These are phyloP conservation scores for Basipetospora chlamydospora DNA, from an alignment of 2,329 filamentous ascomycete species.

Conservation along the genomic window DNA sequence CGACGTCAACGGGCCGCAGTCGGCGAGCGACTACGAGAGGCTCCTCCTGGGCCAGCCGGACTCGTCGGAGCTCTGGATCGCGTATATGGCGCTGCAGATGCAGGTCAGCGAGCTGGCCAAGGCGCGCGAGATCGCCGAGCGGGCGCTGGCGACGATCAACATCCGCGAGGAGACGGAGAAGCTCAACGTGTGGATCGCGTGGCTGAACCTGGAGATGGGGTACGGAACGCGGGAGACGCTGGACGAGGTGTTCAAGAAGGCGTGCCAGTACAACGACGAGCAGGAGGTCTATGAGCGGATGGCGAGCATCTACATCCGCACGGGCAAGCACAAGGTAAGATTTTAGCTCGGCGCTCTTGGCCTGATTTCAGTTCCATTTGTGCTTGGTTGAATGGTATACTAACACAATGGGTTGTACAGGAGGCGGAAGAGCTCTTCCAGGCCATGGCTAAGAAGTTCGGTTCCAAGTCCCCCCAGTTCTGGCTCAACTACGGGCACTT, in stretches of 20 bases:
- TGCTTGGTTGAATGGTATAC: conserved; percentile 6
- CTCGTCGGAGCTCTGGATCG: conserved; percentile 85
- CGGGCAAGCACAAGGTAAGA: conserved; percentile 67
- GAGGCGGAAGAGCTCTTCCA: conserved; percentile 85
- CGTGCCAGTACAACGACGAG: conserved; percentile 85
- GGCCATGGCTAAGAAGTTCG: conserved; percentile 74
- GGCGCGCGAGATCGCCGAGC: conserved; percentile 77
- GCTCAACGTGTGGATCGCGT: conserved; percentile 86
- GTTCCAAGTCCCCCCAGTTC: conserved; percentile 62
- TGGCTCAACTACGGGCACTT: conserved; percentile 96
- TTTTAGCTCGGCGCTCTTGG: no score
- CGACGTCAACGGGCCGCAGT: conserved; percentile 76
- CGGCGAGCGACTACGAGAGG: conserved; percentile 82
- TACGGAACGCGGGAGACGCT: conserved; percentile 74
- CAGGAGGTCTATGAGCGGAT: conserved; percentile 81
- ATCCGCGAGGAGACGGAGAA: conserved; percentile 86
- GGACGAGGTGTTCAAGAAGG: conserved; percentile 78
- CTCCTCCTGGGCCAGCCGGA: conserved; percentile 84
- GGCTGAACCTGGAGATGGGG: conserved; percentile 85
- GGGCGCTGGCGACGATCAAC: conserved; percentile 81
- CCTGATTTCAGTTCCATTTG: conserved; percentile 5
- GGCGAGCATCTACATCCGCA: conserved; percentile 89
- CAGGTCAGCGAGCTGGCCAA: conserved; percentile 79
- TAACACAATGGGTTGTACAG: conserved; percentile 31
- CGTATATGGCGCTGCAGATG: conserved; percentile 98